Evolutionary conservation across 2,329 filamentous ascomycete genomes (phyloP).

Genomic region (Diaporthe eres): DNA sequence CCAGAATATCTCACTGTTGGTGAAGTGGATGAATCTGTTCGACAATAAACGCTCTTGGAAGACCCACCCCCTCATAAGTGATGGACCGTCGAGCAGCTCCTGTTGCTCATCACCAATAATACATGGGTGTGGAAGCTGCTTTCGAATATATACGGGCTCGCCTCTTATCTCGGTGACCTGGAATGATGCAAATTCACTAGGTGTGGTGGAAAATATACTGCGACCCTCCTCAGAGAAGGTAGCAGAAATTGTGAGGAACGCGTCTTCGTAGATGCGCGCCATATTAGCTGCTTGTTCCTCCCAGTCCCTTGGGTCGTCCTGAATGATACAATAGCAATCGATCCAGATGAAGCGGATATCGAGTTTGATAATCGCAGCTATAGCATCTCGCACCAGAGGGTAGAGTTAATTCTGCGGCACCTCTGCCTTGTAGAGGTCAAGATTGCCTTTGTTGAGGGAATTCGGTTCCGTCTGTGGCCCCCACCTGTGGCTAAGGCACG

Average conservation of each 20-base stretch:
- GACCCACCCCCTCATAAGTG: neutral
- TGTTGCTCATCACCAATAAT: too few relatives aligned
- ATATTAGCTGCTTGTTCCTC: neutral
- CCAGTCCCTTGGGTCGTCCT: neutral
- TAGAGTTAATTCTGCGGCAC: neutral
- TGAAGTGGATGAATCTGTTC: slow-evolving; percentile 6
- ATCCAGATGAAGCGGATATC: neutral
- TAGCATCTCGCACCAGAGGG: neutral
- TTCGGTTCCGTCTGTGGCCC: neutral
- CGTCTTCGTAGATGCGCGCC: slow-evolving; percentile 3
- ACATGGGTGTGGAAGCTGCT: neutral
- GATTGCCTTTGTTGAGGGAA: neutral
- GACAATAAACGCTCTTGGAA: slow-evolving; percentile 20
- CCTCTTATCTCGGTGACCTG: neutral
- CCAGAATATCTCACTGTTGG: slow-evolving; percentile 11
- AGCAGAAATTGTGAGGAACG: slow-evolving; percentile 8
- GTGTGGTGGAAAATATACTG: neutral
- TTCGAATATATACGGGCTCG: neutral
- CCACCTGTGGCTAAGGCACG: slow-evolving; percentile 20
- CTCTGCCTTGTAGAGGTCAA: neutral
- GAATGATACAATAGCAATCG: neutral
- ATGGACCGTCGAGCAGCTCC: too few relatives aligned
- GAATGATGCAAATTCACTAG: neutral
- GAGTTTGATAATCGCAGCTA: neutral
- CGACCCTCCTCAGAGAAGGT: neutral